These are phyloP conservation scores for Phialophora chinensis DNA, from an alignment of 2,329 filamentous ascomycete genomes.

Conservation along the genomic window DNA sequence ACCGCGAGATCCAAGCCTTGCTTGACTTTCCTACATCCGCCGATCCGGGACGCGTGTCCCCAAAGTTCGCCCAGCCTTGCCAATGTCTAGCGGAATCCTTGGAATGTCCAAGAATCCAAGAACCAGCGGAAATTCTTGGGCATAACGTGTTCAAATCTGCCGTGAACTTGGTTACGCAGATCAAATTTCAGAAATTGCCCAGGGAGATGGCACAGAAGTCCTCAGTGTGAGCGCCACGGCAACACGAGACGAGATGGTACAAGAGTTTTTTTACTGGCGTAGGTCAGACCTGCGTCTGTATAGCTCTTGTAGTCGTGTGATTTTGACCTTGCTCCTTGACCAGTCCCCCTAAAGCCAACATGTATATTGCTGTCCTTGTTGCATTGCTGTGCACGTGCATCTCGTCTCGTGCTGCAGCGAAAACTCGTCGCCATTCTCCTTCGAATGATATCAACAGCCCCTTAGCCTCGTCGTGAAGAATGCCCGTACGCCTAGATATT, in stretches of 20 bases:
- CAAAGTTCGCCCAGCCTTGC: conserved; percentile 7
- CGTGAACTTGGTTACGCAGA: neutral
- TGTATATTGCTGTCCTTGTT: neutral
- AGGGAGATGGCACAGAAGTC: neutral
- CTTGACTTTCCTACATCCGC: neutral
- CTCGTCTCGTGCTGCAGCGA: neutral
- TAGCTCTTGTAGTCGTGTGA: neutral
- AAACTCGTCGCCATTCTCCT: neutral
- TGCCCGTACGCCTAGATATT: neutral
- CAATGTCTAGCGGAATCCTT: conserved; percentile 14
- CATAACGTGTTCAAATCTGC: neutral
- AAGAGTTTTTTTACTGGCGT: neutral
- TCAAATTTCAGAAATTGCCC: neutral
- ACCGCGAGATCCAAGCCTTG: neutral
- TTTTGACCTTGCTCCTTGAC: neutral
- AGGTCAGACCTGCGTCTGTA: neutral
- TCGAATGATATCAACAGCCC: neutral
- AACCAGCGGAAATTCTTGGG: conserved; percentile 15
- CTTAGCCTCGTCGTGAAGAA: neutral
- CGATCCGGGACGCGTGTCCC: neutral
- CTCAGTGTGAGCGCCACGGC: neutral
- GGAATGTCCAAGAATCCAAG: conserved; percentile 8
- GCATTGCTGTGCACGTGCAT: neutral
- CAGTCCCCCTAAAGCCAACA: neutral
- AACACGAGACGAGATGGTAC: neutral